Evolutionary conservation across 768 basidiomycete species (phyloP), one percentile per base, ranked within the genome.

Genomic region (Suillus cothurnatus): DNA sequence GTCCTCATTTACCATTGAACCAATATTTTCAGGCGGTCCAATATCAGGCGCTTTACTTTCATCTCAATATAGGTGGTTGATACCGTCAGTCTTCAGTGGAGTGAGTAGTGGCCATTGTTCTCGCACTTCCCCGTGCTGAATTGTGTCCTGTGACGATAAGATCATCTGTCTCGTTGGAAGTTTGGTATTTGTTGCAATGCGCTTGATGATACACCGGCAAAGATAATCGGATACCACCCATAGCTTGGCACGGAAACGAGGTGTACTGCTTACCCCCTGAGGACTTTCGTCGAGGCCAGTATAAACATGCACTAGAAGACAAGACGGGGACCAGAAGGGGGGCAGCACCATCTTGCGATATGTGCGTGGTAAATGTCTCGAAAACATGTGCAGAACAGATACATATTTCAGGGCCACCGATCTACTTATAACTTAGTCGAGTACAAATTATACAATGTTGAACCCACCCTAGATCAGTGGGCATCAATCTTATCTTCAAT

Each of bases 41-140:
- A 82, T 88, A 64, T 82, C 82, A 38, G 88, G 88, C 0, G 82
- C 85, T 4, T 74, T 88, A 26, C 81, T 89, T 11, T 81, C 85
- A 0, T 66, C 77, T 9, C 71, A 78, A 0, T 87, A 83, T 65
- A 69, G 82, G 4, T 89, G 88, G 88, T 86, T 84, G 84, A 78
- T 83, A 47, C 84, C 86, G 1, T 82, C 82, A 6, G 63, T 87
- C 8, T 89, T 87, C 68, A 77, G 82, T 32, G 87, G 85, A 61
- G 76, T 81, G 45, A 41, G 75, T 69, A 26, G 17, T 58, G 17
- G 17, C 26, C 0, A 39, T 55, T 3, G 3, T 58, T 39, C 57
- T 38, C 38, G 17, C 1, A 2, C 6, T 39, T 58, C 5, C 23
- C 9, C 11, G 2, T 28, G 26, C 19, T 58, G 38, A 58, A 52